Base-by-base conservation (phyloP, 1,284 basidiomycete genomes). In the Apiotrichum mycotoxinovorans region DNA sequence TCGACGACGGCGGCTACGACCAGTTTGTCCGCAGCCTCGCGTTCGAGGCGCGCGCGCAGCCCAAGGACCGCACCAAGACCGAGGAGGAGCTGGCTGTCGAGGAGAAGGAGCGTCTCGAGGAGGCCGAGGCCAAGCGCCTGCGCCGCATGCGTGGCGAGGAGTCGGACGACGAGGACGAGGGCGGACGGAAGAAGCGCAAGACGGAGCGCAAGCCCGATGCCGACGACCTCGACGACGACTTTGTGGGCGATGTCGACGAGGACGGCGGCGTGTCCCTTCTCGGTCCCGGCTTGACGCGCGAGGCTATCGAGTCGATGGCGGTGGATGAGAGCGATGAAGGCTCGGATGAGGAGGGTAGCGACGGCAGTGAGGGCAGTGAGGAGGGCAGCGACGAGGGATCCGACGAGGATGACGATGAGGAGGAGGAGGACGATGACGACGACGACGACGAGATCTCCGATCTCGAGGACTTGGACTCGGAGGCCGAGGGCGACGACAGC, bases 181-280 rank as follows among this genome's bases (percentile, higher is more conserved):
- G 75, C 27, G 33, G 73, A 69, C 17, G 66, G 23, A 74, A 67
- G 45, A 71, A 73, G 34, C 67, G 66, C 57, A 73, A 70, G 63
- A 70, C 51, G 2, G 54, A 58, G 18, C 54, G 49, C 10, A 46
- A 44, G 14, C 60, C 60, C 1, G 60, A 81, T 56, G 82, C 78
- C 10, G 95, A 98, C 75, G 95, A 98, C 72, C 78, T 98, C 43
- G 94, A 94, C 17, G 94, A 97, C 69, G 94, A 97, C 75, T 95
- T 92, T 58, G 67, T 77, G 55, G 73, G 68, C 22, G 69, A 74
- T 20, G 71, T 73, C 7, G 67, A 66, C 30, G 83, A 81, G 17
- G 84, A 83, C 22, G 83, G 76, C 2, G 76, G 84, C 47, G 64
- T 34, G 46, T 69, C 67, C 52, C 66, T 62, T 4, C 54, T 68